Conservation (phyloP, 257 asterid species). For the Capsicum chinense region DNA sequence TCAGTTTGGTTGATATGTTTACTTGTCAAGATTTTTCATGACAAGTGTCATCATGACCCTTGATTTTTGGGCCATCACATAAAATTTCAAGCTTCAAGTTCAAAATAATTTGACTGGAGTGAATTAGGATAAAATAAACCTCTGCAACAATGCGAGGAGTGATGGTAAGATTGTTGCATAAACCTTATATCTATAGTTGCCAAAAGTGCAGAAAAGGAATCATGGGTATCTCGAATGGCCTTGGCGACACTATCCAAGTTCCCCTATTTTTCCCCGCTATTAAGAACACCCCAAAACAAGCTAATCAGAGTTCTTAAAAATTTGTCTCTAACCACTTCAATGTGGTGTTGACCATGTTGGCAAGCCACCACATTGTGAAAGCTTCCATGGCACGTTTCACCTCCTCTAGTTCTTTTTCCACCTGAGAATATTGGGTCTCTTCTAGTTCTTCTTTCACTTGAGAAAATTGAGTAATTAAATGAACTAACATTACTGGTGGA, state of each 20-base stretch:
- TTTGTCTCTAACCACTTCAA: background rate
- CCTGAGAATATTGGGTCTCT: too few relatives aligned
- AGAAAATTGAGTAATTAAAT: too few relatives aligned
- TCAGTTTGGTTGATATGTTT: too few relatives aligned
- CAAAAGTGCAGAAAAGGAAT: background rate
- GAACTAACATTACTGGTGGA: too few relatives aligned
- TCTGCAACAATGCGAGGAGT: background rate
- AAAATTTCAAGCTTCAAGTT: too few relatives aligned
- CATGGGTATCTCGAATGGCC: background rate
- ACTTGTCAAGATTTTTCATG: too few relatives aligned
- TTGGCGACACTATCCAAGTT: background rate
- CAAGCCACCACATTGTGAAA: background rate
- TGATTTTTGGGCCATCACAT: too few relatives aligned
- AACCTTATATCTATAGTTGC: background rate
- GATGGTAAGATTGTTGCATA: background rate
- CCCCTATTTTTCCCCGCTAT: background rate
- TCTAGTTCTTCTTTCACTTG: too few relatives aligned
- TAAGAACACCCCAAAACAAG: background rate
- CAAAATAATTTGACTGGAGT: too few relatives aligned
- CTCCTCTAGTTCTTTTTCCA: too few relatives aligned
- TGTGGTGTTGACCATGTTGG: background rate
- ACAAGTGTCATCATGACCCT: too few relatives aligned
- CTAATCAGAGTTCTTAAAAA: background rate
- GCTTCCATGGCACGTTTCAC: background rate
- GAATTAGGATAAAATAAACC: background rate